Base-by-base conservation (phyloP, 331 rosid genomes). In the Rhamnella rubrinervis region DNA sequence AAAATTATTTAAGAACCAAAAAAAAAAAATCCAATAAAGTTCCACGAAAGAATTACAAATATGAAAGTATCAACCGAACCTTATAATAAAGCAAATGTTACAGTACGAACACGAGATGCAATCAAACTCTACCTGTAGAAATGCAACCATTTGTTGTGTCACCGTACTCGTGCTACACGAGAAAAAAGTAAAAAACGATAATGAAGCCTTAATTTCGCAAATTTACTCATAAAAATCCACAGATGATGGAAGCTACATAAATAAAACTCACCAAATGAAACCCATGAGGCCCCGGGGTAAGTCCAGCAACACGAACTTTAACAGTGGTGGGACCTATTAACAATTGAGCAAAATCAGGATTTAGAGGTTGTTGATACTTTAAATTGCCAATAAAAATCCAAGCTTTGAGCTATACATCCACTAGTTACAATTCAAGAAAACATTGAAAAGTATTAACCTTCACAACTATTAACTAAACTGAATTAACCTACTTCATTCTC, bases 131-230 rank as follows among this genome's bases (percentile, higher is more conserved):
- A 90, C 98, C 97, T 1, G 98, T 90, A 19, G 98, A 93, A 8
- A 93, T 93, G 80, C 98, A 93, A 65, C 98, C 98, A 76, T 93
- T 93, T 71, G 98, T 93, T 47, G 98, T 93, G 82, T 93, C 98
- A 70, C 98, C 98, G 64, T 68, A 90, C 82, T 90, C 98, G 53
- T 93, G 97, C 98, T 92, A 77, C 83, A 80, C 59, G 61, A 68
- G 60, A 75, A 78, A 69, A 59, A 35, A 31, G 4, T 31, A 47
- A 59, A 63, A 41, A 15, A 21, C 38, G 49, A 44, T 44, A 4
- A 15, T n/a, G 28, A 64, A 59, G 60, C 65, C 55, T 55, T 14
- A 50, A 38, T 7, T 44, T 17, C 46, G 26, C 25, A 69, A n/a
- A 13, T 66, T 38, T 65, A 25, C 7, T 21, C 23, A 41, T 35